Conservation (phyloP, 768 basidiomycete species). For the Trametes coccinea region DNA sequence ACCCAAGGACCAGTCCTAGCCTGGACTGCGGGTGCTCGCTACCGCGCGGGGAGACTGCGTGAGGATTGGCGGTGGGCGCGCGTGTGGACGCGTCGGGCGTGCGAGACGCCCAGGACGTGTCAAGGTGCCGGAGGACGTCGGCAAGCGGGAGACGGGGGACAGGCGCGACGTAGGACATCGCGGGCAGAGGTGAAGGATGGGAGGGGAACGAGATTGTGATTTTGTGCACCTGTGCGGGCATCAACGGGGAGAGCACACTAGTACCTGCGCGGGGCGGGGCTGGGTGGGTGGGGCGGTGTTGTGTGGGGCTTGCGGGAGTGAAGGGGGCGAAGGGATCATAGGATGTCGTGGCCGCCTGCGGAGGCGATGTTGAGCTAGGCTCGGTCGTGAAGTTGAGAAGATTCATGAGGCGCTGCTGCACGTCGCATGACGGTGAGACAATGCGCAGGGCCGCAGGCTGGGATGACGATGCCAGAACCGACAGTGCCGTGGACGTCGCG, state of each 20-base stretch:
- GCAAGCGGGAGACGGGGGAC: constrained; percentile 10
- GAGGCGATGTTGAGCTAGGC: constrained; percentile 5
- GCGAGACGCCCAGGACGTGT: constrained; percentile 7
- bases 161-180: constrained; percentile 14
- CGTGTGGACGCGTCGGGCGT: background rate
- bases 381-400: constrained; percentile 10
- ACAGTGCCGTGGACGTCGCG: constrained; percentile 2
- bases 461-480: constrained; percentile 1
- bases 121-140: constrained; percentile 8
- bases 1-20: constrained; percentile 7
- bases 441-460: background rate
- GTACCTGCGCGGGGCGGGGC: constrained; percentile 8
- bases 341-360: background rate
- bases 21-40: constrained; percentile 1
- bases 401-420: constrained; percentile 11
- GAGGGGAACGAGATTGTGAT: background rate
- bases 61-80: background rate
- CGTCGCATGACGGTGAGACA: constrained; percentile 14
- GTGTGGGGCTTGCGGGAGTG: constrained; percentile 5
- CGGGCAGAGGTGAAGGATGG: constrained; percentile 1
- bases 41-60: background rate
- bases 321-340: background rate
- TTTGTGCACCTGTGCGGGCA: constrained; percentile 10
- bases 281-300: constrained; percentile 8
- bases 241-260: constrained; percentile 9